A percentile compares a stretch with the other conserved stretches of the same genome.
Conservation (phyloP, 192 early-diverging fungal genomes). For the Podila horticola region DNA sequence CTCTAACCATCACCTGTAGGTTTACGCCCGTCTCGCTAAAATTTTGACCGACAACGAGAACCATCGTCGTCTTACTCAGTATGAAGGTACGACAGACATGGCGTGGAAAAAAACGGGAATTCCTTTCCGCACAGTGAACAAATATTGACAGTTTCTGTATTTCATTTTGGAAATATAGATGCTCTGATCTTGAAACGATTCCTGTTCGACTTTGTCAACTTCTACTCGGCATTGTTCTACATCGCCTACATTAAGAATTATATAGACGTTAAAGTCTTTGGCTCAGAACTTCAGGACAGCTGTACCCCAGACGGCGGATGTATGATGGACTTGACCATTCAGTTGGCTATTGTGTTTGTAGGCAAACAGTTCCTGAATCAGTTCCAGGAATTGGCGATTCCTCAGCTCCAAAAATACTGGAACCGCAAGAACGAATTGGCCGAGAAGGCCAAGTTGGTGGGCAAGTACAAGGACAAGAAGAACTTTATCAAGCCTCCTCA, state of each 20-base stretch:
- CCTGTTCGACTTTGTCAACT: constrained; percentile 72
- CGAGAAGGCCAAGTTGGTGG: constrained; percentile 12
- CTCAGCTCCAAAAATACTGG: constrained; percentile 47
- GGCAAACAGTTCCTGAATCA: constrained; percentile 65
- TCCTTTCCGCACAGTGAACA: neutral
- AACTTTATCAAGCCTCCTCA: constrained; percentile 47
- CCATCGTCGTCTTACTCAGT: constrained; percentile 50
- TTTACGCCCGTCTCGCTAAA: constrained; percentile 37
- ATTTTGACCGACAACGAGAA: constrained; percentile 60
- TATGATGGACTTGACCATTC: constrained; percentile 65
- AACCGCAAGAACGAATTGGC: constrained; percentile 46
- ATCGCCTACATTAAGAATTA: constrained; percentile 60
- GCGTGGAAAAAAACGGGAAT: neutral
- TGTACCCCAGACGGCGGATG: constrained; percentile 45
- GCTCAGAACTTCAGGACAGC: neutral
- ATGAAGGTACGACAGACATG: constrained; percentile 49
- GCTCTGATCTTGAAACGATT: constrained; percentile 65
- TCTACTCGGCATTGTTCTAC: constrained; percentile 69
- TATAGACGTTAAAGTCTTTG: neutral
- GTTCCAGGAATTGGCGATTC: constrained; percentile 56
- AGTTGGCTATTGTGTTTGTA: constrained; percentile 70
- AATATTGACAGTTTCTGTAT: neutral
- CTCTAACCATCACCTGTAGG: constrained; percentile 4
- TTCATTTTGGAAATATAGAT: constrained; percentile 36
- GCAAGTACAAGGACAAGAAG: constrained; percentile 37